A percentile compares a stretch with the other conserved stretches of the same genome.
Evolutionary conservation across 768 basidiomycete genomes (phyloP).

Genomic region (Boletus rubescentipes): DNA sequence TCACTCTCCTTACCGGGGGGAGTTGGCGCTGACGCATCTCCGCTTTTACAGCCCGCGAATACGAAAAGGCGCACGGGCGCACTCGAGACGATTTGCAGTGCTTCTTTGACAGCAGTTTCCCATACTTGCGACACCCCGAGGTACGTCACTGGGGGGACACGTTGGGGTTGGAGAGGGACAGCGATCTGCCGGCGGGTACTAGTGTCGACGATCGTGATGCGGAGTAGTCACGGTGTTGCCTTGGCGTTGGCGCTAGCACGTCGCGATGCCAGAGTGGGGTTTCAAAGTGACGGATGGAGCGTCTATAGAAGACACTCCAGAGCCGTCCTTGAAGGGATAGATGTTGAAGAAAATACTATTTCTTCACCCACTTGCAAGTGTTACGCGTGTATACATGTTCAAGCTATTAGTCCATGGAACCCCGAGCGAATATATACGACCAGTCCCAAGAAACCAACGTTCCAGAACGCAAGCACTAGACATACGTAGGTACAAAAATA

Average conservation of each 20-base stretch:
- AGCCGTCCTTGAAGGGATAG: background rate
- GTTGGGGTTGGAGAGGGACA: slow-evolving; percentile 20
- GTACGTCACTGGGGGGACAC: slow-evolving; percentile 68
- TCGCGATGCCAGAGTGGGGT: background rate
- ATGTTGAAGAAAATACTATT: background rate
- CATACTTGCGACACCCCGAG: slow-evolving; percentile 68
- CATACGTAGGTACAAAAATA: background rate
- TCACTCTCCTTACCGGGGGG: background rate
- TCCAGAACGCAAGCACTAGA: background rate
- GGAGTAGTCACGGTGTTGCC: background rate
- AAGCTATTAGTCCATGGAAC: no score
- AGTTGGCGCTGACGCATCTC: background rate
- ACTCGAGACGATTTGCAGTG: slow-evolving; percentile 53
- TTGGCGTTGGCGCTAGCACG: background rate
- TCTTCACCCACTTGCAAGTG: background rate
- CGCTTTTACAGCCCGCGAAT: slow-evolving; percentile 61
- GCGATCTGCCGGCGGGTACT: background rate
- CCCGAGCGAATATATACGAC: background rate
- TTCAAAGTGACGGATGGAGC: background rate
- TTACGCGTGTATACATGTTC: no score
- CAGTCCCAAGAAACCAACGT: background rate
- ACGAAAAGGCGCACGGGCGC: slow-evolving; percentile 54
- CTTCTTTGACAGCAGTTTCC: slow-evolving; percentile 82
- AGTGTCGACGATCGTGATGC: background rate
- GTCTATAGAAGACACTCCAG: no score